Base-by-base conservation (phyloP, 176 grass and related monocot species). In the Pontederia paniculata region DNA sequence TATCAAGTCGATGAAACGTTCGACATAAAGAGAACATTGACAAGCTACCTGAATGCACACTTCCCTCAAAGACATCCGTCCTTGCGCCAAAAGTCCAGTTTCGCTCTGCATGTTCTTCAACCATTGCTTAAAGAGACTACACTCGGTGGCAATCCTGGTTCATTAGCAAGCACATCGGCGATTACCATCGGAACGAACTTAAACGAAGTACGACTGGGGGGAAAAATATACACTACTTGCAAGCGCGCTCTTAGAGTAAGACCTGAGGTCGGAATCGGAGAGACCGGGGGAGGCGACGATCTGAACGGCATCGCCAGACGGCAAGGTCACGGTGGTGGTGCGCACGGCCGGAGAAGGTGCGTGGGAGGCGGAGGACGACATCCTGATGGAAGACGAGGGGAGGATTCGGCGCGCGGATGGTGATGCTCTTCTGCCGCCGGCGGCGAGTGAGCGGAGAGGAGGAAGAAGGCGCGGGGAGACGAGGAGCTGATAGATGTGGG, bases 101-200 rank as follows among this genome's bases (percentile, higher is more conserved):
- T 97, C 91, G 47, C 74, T 67, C 68, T 77, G 74, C 77, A 90
- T 61, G 23, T 81, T 97, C 49, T 65, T 76, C 80, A 97, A 45
- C 86, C 91, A 90, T 60, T 69, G 77, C 65, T 71, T 81, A 78
- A 97, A 90, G 13, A 97, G 68, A 62, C 65, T 41, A 50, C 70
- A 97, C 1, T 79, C 71, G 52, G 90, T 9, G 63, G 86, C 83
- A 50, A 74, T 84, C 67, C 83, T 89, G 85, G 7, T 37, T 37
- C 28, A 37, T 37, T 37, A 2, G 7, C 28, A 6, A 37, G 28
- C 28, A 37, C 28, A 37, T 37, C 0, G 7, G 7, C 5, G 7
- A 37, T 2, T 37, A 2, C 28, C 28, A 37, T 6, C 28, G 7
- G 28, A 6, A 23, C 31, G 17, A 20, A 17, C 10, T 23, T 21